phyloP scores from a whole-genome alignment of 805 yeast genomes.

The Saturnispora galanensis region DNA sequence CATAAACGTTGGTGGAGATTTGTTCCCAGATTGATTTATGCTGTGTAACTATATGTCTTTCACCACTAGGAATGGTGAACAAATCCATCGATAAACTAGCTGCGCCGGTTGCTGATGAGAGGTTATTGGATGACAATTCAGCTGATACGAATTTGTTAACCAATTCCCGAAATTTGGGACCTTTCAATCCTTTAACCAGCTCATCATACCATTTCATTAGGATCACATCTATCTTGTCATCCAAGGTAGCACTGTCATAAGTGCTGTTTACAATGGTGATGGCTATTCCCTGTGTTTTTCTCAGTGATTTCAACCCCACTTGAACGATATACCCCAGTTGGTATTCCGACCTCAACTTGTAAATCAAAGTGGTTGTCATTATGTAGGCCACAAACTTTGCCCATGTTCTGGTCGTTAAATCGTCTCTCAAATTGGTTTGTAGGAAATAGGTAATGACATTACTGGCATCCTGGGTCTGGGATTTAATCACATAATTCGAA shows the following conservation, averaged over 20 bases:
- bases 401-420: conserved; percentile 28
- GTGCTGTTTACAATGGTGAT: conserved; percentile 46
- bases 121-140: conserved; percentile 14
- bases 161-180: conserved; percentile 29
- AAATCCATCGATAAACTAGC: conserved; percentile 21
- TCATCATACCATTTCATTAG: conserved; percentile 32
- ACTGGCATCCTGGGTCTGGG: conserved; percentile 39
- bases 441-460: conserved; percentile 43
- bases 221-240: conserved; percentile 38
- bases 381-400: conserved; percentile 38
- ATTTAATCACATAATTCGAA: conserved; percentile 26
- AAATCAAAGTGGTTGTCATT: conserved; percentile 33
- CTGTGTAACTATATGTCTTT: conserved; percentile 20
- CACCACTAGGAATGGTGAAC: conserved; percentile 16
- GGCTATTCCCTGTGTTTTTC: conserved; percentile 49
- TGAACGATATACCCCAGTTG: conserved; percentile 55
- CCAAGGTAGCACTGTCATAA: conserved; percentile 32
- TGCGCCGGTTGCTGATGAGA: conserved; percentile 14
- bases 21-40: conserved; percentile 45
- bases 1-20: conserved; percentile 34
- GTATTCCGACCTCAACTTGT: conserved; percentile 42
- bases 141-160: conserved; percentile 29
- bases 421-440: conserved; percentile 44
- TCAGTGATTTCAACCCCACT: conserved; percentile 44
- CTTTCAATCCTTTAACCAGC: conserved; percentile 23